Percentiles rank a stretch among this genome's conserved stretches.
phyloP scores from a whole-genome alignment of 176 grass and related monocot genomes.

The Carex parvula region DNA sequence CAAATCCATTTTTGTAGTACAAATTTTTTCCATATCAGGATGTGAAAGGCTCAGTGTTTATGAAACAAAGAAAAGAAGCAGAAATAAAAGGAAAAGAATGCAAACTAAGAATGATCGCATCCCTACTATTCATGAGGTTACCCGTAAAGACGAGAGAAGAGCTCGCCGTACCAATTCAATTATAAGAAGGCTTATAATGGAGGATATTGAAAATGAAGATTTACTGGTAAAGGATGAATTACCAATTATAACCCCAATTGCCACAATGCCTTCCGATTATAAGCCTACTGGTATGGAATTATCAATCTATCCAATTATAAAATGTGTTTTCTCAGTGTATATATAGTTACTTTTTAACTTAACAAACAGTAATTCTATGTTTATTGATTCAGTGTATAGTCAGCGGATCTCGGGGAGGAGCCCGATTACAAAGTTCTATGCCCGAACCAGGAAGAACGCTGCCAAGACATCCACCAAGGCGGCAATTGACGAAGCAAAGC shows the following conservation, averaged over 20 bases:
- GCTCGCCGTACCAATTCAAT: neutral
- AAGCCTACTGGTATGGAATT: too few relatives aligned
- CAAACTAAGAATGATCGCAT: neutral
- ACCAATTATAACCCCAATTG: neutral
- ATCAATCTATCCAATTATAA: too few relatives aligned
- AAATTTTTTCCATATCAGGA: constrained; percentile 47
- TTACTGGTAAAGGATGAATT: constrained; percentile 4
- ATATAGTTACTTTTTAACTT: too few relatives aligned
- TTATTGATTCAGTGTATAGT: too few relatives aligned
- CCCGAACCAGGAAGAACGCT: too few relatives aligned
- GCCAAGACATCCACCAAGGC: too few relatives aligned
- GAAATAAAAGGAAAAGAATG: constrained; percentile 32
- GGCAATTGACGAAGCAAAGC: too few relatives aligned
- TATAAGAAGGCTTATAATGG: constrained; percentile 7
- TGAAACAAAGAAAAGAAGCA: constrained; percentile 36
- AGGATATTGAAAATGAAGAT: neutral
- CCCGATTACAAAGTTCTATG: too few relatives aligned
- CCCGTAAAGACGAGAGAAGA: neutral
- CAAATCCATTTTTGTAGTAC: constrained; percentile 48
- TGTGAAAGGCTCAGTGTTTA: constrained; percentile 49
- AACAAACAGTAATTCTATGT: too few relatives aligned
- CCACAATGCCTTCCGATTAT: neutral
- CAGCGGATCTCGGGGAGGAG: too few relatives aligned
- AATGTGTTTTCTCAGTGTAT: too few relatives aligned
- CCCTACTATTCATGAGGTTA: constrained; percentile 5